phyloP scores from a whole-genome alignment of 2,329 filamentous ascomycete species.

The Stachybotrys chlorohalonatus region DNA sequence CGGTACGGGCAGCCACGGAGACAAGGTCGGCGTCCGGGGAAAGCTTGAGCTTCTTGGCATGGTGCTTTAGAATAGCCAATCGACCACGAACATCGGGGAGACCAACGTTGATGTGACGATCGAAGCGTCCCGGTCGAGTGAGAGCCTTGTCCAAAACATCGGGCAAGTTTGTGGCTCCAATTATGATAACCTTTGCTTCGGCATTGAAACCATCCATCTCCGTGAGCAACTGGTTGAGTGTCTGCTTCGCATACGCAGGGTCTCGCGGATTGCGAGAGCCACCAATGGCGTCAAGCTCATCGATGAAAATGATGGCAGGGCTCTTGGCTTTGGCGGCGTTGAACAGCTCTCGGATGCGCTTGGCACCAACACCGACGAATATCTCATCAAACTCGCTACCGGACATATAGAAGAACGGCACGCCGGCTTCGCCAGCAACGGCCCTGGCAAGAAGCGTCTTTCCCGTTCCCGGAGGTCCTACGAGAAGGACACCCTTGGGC shows the following conservation, averaged over 20 bases:
- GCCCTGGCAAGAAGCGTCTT: slow-evolving; percentile 94
- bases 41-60: slow-evolving; percentile 84
- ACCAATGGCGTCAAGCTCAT: slow-evolving; percentile 89
- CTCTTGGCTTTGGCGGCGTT: slow-evolving; percentile 73
- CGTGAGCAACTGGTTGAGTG: slow-evolving; percentile 91
- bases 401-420: slow-evolving; percentile 99
- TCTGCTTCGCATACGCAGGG: slow-evolving; percentile 93
- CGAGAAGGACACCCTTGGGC: slow-evolving; percentile 90
- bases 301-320: slow-evolving; percentile 90
- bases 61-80: slow-evolving; percentile 85
- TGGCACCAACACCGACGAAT: slow-evolving; percentile 93
- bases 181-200: slow-evolving; percentile 87
- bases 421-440: slow-evolving; percentile 91
- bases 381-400: slow-evolving; percentile 98
- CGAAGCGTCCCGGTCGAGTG: slow-evolving; percentile 88
- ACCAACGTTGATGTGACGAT: slow-evolving; percentile 81
- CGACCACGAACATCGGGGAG: slow-evolving; percentile 90
- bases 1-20: slow-evolving; percentile 75
- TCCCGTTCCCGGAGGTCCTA: slow-evolving; percentile 92
- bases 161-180: slow-evolving; percentile 94
- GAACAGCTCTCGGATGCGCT: slow-evolving; percentile 93
- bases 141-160: slow-evolving; percentile 90
- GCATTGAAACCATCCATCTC: slow-evolving; percentile 97
- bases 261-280: slow-evolving; percentile 89
- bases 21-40: slow-evolving; percentile 73